Evolutionary conservation across 495 filamentous ascomycete genomes (phyloP).

Genomic region (Xylaria castorea): DNA sequence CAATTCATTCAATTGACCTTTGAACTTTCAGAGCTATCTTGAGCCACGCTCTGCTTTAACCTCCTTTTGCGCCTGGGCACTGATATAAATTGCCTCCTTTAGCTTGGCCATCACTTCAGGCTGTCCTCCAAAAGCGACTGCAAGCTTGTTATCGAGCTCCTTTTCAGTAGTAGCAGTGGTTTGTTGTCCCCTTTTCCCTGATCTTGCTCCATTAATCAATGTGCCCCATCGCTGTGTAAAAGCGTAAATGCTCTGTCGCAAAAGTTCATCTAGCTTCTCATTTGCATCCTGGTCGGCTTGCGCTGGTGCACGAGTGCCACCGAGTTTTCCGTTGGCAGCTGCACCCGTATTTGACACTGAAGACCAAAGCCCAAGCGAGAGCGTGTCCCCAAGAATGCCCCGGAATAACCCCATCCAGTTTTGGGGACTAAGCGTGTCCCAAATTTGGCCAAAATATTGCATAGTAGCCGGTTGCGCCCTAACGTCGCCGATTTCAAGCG

Average conservation of each 20-base stretch:
- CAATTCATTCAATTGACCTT: not conserved
- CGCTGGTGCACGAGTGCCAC: constrained; percentile 26
- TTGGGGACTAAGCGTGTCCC: constrained; percentile 68
- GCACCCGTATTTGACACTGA: constrained; percentile 33
- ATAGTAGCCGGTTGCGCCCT: constrained; percentile 66
- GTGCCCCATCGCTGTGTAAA: constrained; percentile 71
- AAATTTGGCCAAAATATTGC: constrained; percentile 76
- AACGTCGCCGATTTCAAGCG: constrained; percentile 89
- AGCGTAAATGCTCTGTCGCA: constrained; percentile 79
- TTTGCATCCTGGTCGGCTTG: constrained; percentile 65
- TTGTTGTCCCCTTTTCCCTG: constrained; percentile 45
- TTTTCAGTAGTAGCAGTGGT: constrained; percentile 50
- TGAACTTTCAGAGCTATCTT: constrained; percentile 26
- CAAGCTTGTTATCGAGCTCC: constrained; percentile 54
- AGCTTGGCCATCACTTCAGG: constrained; percentile 56
- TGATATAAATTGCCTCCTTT: constrained; percentile 57
- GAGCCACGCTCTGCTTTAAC: constrained; percentile 41
- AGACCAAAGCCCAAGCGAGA: constrained; percentile 46
- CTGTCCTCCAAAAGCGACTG: constrained; percentile 53
- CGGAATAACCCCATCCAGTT: constrained; percentile 51
- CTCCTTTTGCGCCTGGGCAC: constrained; percentile 48
- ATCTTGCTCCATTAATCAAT: constrained; percentile 46
- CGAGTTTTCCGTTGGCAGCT: constrained; percentile 26
- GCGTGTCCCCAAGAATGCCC: constrained; percentile 47
- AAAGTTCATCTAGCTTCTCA: constrained; percentile 78